phyloP scores from a whole-genome alignment of 192 early-diverging fungal genomes.

The Chytriomyces sp. region DNA sequence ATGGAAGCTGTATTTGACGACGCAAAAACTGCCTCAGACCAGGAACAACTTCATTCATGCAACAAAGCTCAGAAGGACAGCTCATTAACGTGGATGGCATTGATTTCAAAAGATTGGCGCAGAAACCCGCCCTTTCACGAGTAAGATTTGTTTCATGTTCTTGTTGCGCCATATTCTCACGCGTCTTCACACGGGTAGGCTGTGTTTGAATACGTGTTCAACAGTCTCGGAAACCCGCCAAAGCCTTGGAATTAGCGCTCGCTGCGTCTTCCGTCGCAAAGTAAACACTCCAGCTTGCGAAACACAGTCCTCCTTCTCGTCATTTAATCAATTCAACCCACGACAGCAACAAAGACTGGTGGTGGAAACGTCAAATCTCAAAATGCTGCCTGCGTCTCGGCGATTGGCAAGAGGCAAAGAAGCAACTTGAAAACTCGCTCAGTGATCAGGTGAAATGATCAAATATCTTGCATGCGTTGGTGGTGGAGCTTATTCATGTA shows the following conservation, averaged over 20 bases:
- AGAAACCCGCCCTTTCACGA: slow-evolving; percentile 12
- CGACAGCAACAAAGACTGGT: slow-evolving; percentile 41
- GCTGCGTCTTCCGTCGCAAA: slow-evolving; percentile 3
- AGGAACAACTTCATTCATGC: slow-evolving; percentile 18
- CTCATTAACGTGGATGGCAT: slow-evolving; percentile 22
- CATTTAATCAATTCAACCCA: background rate
- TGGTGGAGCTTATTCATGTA: background rate
- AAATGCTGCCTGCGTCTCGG: slow-evolving; percentile 32
- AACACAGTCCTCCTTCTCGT: too few relatives aligned
- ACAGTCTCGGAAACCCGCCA: background rate
- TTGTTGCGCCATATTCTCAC: background rate
- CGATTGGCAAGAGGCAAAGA: slow-evolving; percentile 33
- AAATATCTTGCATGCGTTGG: background rate
- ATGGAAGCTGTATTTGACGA: background rate
- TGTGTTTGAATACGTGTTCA: slow-evolving; percentile 32
- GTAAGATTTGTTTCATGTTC: background rate
- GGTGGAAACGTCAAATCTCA: slow-evolving; percentile 45
- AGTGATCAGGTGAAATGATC: slow-evolving; percentile 20
- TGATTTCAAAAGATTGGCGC: slow-evolving; percentile 4
- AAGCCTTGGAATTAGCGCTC: slow-evolving; percentile 38
- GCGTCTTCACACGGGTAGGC: slow-evolving; percentile 2
- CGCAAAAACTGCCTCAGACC: background rate
- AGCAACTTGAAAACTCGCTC: slow-evolving; percentile 33
- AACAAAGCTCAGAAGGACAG: background rate
- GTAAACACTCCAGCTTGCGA: slow-evolving; percentile 2